Conservation (phyloP, 371 early-diverging fungal species). For the Synchytrium microbalum region DNA sequence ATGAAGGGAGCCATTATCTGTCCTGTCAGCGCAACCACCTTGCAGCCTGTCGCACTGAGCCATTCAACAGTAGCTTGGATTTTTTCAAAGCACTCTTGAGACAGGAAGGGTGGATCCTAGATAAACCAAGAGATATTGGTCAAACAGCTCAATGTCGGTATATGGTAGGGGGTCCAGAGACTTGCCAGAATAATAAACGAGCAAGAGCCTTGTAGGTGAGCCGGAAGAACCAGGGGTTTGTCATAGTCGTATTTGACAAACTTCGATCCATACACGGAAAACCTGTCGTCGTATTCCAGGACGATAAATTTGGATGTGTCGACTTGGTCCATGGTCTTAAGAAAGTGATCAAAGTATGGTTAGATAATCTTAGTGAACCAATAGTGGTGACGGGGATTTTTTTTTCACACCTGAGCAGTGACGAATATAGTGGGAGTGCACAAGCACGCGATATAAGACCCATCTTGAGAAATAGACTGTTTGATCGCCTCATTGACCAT, state of each 20-base stretch:
- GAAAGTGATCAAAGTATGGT: too few relatives aligned
- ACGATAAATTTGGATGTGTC: background rate
- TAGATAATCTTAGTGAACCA: too few relatives aligned
- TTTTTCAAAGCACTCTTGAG: conserved; percentile 1
- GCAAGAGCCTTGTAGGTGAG: background rate
- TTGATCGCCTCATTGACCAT: background rate
- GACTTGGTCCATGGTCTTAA: background rate
- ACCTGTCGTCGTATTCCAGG: background rate
- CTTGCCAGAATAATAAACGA: background rate
- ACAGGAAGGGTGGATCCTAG: background rate
- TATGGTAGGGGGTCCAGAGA: background rate
- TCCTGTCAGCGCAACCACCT: conserved; percentile 1
- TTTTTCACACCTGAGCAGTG: background rate
- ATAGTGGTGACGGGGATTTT: too few relatives aligned
- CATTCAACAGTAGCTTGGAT: background rate
- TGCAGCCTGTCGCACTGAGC: background rate
- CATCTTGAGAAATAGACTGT: background rate
- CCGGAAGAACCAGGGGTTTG: background rate
- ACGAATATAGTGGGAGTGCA: background rate
- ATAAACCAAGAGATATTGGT: background rate
- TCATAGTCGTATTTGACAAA: conserved; percentile 1
- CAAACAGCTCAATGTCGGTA: background rate
- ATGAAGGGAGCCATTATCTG: background rate
- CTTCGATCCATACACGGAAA: background rate
- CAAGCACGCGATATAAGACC: background rate